These are phyloP conservation scores for Starmerella bombicola DNA, from an alignment of 805 yeast genomes.

Conservation along the genomic window DNA sequence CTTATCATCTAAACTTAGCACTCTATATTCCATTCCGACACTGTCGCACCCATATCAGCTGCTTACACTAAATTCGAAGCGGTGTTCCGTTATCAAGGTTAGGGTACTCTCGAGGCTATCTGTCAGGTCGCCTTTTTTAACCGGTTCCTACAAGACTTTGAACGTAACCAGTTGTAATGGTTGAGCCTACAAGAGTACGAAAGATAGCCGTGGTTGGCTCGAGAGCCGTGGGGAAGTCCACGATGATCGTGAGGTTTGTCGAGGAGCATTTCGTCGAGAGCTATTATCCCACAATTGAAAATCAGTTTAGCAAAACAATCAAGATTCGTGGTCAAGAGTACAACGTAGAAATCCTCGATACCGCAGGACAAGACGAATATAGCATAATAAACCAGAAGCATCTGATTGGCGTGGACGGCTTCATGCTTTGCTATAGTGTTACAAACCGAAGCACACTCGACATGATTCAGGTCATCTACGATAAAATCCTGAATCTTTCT, in stretches of 20 bases:
- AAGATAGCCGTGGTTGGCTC: conserved; percentile 81
- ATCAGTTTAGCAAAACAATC: conserved; percentile 62
- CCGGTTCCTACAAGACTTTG: not conserved
- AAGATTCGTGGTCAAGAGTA: conserved; percentile 61
- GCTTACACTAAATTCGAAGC: too few species aligned
- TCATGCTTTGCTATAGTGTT: conserved; percentile 68
- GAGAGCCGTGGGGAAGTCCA: conserved; percentile 75
- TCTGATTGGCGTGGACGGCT: conserved; percentile 72
- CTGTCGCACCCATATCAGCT: too few species aligned
- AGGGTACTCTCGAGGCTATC: not conserved
- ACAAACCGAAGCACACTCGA: conserved; percentile 69
- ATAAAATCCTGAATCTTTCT: conserved; percentile 56
- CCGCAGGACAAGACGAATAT: conserved; percentile 90
- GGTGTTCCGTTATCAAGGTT: conserved; percentile 5
- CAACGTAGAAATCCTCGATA: conserved; percentile 73
- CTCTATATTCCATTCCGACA: too few species aligned
- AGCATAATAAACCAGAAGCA: conserved; percentile 68
- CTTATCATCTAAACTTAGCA: too few species aligned
- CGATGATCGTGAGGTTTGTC: conserved; percentile 70
- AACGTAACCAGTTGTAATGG: conserved; percentile 17
- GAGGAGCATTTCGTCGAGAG: conserved; percentile 81
- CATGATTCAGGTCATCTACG: conserved; percentile 61
- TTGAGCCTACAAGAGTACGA: conserved; percentile 30
- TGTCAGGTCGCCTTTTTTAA: not conserved
- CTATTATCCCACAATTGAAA: conserved; percentile 84